These are phyloP conservation scores for Albifimbria verrucaria DNA, from an alignment of 2,329 filamentous ascomycete genomes.

Conservation along the genomic window DNA sequence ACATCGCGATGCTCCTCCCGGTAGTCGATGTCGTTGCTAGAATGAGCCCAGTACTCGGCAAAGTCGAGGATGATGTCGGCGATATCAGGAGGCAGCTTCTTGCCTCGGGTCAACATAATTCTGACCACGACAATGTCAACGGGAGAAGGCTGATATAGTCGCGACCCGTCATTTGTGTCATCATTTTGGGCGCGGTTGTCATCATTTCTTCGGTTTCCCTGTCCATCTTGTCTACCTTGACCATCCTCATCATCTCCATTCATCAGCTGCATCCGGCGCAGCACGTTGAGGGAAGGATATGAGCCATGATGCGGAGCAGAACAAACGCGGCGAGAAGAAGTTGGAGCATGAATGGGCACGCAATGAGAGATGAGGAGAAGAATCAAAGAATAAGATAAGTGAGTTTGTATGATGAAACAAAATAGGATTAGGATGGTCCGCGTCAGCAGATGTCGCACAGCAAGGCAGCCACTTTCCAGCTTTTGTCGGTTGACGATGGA, in stretches of 20 bases:
- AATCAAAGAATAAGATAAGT: constrained; percentile 7
- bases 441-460: neutral
- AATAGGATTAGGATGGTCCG: too few relatives aligned
- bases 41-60: constrained; percentile 62
- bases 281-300: constrained; percentile 19
- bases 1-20: constrained; percentile 14
- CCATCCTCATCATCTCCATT: neutral
- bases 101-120: constrained; percentile 40
- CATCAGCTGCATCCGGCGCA: constrained; percentile 13
- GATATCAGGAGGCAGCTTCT: constrained; percentile 50
- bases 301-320: constrained; percentile 20
- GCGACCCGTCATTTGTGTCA: constrained; percentile 1
- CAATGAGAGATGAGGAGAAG: constrained; percentile 14
- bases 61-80: constrained; percentile 54
- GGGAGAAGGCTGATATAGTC: constrained; percentile 22
- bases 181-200: neutral
- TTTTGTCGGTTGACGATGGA: too few relatives aligned
- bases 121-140: constrained; percentile 49
- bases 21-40: constrained; percentile 30
- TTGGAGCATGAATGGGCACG: constrained; percentile 12
- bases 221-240: too few relatives aligned
- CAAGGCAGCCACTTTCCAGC: neutral
- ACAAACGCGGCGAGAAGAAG: constrained; percentile 9
- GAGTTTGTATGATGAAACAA: too few relatives aligned
- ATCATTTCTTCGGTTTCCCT: too few relatives aligned